Evolutionary conservation across 108 stramenopile species (phyloP), one percentile per base, ranked within the genome.

Genomic region (Cyclotella atomus): DNA sequence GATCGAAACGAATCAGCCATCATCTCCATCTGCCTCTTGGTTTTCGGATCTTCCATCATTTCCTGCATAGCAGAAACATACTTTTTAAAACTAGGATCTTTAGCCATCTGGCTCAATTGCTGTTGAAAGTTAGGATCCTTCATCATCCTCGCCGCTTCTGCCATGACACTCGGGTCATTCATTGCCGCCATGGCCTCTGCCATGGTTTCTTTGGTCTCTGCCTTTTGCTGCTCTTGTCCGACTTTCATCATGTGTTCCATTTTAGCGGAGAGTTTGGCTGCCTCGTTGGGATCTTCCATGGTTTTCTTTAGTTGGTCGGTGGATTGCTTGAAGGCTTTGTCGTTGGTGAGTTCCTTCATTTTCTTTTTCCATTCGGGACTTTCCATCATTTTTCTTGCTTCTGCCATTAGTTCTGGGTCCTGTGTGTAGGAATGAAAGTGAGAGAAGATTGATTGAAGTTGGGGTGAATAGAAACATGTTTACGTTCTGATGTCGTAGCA

Each of bases 381-480:
- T 34, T 92, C 85, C 91, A 92, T 92, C 94, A 95, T 95, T 79
- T 92, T 91, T 61, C 90, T 75, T 41, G 94, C 94, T 70, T 92
- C 94, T 34, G 88, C 89, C 92, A 95, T 95, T 54, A 95, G 63
- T 81, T 90, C 86, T 23, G 94, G 94, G 65, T 95, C 87, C 91
- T 94, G 35, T 32, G 24, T 28, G 44, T 17, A 47, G 5, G 25
- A 45, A 64, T 14, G 68, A 21, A 16, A 34, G 8, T 2, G 44
- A 1, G 29, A 29, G 49, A 24, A 36, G 20, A 29, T n/a, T 0
- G 41, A 36, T 35, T 24, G 14, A 29, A 29, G 28, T 57, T 57
- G 27, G 28, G 7, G 16, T 8, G 29, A n/a, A n/a, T n/a, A n/a
- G n/a, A n/a, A n/a, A n/a, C n/a, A n/a, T n/a, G n/a, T n/a, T n/a